Percentiles rank a stretch among this genome's conserved stretches.
These are phyloP conservation scores for Phytophthora hybrid DNA, from an alignment of 352 stramenopile species.

Conservation along the genomic window DNA sequence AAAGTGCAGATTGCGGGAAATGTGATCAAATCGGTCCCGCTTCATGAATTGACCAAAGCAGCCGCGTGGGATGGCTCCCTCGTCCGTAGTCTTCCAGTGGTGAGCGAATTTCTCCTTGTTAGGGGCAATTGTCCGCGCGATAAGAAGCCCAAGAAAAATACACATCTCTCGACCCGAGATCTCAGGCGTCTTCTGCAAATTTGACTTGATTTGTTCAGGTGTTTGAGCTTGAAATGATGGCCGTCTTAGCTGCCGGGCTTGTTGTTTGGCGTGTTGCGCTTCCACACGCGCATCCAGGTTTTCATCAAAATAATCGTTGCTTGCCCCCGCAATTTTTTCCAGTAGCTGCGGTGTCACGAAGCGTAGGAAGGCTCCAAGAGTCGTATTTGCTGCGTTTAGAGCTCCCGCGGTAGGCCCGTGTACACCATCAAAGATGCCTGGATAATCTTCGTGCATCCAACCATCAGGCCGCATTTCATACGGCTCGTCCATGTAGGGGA, in stretches of 20 bases:
- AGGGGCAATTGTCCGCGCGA: not conserved
- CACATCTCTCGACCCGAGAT: conserved; percentile 10
- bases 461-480: conserved; percentile 5
- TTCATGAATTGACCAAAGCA: conserved; percentile 14
- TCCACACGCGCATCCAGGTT: conserved; percentile 11
- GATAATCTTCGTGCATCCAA: conserved; percentile 2
- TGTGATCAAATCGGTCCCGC: conserved; percentile 11
- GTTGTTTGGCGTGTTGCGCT: conserved; percentile 7
- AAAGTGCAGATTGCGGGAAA: conserved; percentile 22
- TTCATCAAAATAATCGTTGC: conserved; percentile 13
- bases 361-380: not conserved
- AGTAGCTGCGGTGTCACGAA: conserved; percentile 1
- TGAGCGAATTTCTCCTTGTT: conserved; percentile 7
- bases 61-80: conserved; percentile 6
- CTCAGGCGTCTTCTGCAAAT: not conserved
- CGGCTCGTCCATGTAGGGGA: conserved; percentile 18
- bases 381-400: not conserved
- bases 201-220: not conserved
- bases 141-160: conserved; percentile 16
- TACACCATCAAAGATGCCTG: conserved; percentile 3
- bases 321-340: conserved; percentile 1
- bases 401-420: conserved; percentile 4
- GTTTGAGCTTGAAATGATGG: conserved; percentile 1
- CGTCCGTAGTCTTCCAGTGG: conserved; percentile 19
- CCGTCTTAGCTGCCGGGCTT: not conserved